Evolutionary conservation across 345 rosid genomes (phyloP).

Genomic region (Citrus sp.): DNA sequence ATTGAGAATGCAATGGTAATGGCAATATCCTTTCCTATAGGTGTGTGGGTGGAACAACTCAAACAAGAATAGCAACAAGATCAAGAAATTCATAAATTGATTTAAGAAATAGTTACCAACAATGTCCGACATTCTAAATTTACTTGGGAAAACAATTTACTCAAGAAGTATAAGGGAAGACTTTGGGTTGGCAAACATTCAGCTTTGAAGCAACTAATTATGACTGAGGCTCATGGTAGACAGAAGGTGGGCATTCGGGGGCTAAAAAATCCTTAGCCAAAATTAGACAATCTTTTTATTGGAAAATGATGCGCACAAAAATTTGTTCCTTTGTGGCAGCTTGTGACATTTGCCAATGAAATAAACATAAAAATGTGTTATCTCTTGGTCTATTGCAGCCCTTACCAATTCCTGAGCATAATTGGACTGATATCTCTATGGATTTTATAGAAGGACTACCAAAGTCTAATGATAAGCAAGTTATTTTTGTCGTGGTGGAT

Average conservation of each 20-base stretch:
- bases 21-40: not conserved
- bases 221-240: not conserved
- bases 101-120: too few relatives aligned
- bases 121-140: not conserved
- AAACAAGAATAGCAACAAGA: not conserved
- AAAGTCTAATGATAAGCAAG: too few relatives aligned
- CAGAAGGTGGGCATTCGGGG: not conserved
- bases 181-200: not conserved
- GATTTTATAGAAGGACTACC: not conserved
- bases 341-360: not conserved
- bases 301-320: not conserved
- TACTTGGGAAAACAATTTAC: not conserved
- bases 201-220: not conserved
- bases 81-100: not conserved
- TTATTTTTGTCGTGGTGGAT: too few relatives aligned
- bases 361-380: not conserved
- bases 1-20: not conserved
- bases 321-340: not conserved
- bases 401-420: not conserved
- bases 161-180: not conserved
- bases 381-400: not conserved
- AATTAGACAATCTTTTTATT: not conserved
- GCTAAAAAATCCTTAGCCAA: not conserved
- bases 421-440: not conserved
- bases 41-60: not conserved